phyloP scores from a whole-genome alignment of 306 rosid species.

The Malus fusca region DNA sequence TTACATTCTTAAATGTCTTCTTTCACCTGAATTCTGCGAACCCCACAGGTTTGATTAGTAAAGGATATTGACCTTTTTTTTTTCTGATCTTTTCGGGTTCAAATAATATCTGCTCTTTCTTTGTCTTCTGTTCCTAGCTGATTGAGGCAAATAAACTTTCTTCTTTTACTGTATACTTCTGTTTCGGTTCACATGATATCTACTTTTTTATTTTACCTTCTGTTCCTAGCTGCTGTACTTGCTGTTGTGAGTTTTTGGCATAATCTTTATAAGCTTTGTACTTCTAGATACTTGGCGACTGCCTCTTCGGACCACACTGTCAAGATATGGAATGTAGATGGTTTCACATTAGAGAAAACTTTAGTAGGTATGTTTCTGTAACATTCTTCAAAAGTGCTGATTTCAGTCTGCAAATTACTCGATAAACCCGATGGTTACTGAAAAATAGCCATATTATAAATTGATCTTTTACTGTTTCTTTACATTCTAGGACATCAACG shows the following conservation, averaged over 20 bases:
- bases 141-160: background rate
- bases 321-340: slow-evolving; percentile 98
- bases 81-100: background rate
- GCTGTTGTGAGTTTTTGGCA: background rate
- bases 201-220: background rate
- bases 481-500: slow-evolving; percentile 72
- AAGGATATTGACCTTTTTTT: background rate
- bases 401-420: background rate
- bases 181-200: background rate
- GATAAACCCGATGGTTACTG: background rate
- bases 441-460: background rate
- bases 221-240: background rate
- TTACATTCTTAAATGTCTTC: slow-evolving; percentile 90
- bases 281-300: slow-evolving; percentile 82
- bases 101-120: background rate
- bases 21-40: slow-evolving; percentile 96
- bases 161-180: background rate
- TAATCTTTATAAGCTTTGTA: background rate
- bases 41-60: slow-evolving; percentile 66
- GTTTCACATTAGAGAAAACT: slow-evolving; percentile 93
- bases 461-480: slow-evolving; percentile 2
- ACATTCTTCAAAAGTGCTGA: slow-evolving; percentile 6
- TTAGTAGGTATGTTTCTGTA: slow-evolving; percentile 48
- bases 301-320: slow-evolving; percentile 92
- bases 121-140: background rate